A percentile compares a stretch with the other conserved stretches of the same genome.
Conservation (phyloP, 805 yeast species). For the Teunomyces panamensis region DNA sequence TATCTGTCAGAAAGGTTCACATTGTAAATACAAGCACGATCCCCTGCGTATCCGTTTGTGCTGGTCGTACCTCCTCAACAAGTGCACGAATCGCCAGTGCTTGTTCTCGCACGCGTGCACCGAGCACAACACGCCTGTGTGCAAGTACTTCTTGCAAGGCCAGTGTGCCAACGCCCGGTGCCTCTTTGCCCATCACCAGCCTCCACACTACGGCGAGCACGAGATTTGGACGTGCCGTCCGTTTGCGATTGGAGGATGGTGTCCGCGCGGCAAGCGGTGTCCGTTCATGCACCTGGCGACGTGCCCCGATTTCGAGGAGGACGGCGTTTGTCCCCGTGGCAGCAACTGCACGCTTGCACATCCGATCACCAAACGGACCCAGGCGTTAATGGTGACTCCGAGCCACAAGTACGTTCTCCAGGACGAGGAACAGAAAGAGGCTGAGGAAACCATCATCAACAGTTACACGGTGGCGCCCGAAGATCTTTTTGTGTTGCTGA, state of each 20-base stretch:
- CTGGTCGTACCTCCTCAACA: slow-evolving; percentile 42
- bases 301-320: slow-evolving; percentile 70
- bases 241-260: slow-evolving; percentile 68
- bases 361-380: slow-evolving; percentile 25
- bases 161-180: slow-evolving; percentile 48
- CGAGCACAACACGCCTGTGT: slow-evolving; percentile 53
- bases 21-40: slow-evolving; percentile 56
- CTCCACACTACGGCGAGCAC: slow-evolving; percentile 48
- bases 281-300: slow-evolving; percentile 53
- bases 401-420: slow-evolving; percentile 12
- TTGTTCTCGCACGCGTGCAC: slow-evolving; percentile 53
- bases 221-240: slow-evolving; percentile 57
- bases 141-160: slow-evolving; percentile 24
- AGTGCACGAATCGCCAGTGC: slow-evolving; percentile 51
- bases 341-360: slow-evolving; percentile 54
- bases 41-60: slow-evolving; percentile 54
- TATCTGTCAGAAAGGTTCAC: slow-evolving; percentile 47
- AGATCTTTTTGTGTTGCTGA: slow-evolving; percentile 17
- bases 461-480: slow-evolving; percentile 36
- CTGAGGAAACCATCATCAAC: slow-evolving; percentile 18
- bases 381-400: slow-evolving; percentile 20
- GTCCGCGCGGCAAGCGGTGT: slow-evolving; percentile 59
- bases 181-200: slow-evolving; percentile 41
- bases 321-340: slow-evolving; percentile 56
- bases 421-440: slow-evolving; percentile 14